phyloP scores from a whole-genome alignment of 208 protist species.

The Endotrypanum monterogeii region DNA sequence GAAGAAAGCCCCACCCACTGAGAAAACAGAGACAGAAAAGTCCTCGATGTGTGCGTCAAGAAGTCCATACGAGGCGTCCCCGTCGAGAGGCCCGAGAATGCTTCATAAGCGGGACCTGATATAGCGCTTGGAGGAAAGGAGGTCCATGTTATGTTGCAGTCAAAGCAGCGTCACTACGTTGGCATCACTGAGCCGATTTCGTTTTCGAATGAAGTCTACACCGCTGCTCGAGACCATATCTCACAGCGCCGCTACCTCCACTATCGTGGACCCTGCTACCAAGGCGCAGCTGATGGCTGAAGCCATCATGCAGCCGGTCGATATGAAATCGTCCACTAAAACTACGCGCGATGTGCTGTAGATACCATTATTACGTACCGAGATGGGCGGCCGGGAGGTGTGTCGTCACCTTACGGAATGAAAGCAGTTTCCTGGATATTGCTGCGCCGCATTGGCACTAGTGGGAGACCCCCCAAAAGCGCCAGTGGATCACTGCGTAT shows the following conservation, averaged over 20 bases:
- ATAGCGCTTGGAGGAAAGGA: slow-evolving; percentile 31
- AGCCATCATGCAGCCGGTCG: slow-evolving; percentile 65
- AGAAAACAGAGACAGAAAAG: too few relatives aligned
- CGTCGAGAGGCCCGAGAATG: too few relatives aligned
- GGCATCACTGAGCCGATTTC: slow-evolving; percentile 51
- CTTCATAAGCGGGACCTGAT: slow-evolving; percentile 10
- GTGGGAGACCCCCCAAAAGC: slow-evolving; percentile 67
- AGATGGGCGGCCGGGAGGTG: slow-evolving; percentile 30
- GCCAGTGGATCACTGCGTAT: slow-evolving; percentile 81
- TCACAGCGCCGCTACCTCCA: slow-evolving; percentile 77
- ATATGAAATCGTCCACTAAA: slow-evolving; percentile 91
- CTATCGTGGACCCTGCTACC: slow-evolving; percentile 57
- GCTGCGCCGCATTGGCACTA: slow-evolving; percentile 64
- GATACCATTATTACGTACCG: slow-evolving; percentile 69
- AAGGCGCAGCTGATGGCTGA: slow-evolving; percentile 69
- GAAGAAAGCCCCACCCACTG: not conserved
- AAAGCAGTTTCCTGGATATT: slow-evolving; percentile 39
- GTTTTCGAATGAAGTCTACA: slow-evolving; percentile 66
- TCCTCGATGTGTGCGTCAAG: too few relatives aligned
- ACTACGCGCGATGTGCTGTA: slow-evolving; percentile 59
- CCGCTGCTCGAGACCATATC: slow-evolving; percentile 65
- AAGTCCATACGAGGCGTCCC: too few relatives aligned
- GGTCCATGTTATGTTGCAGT: slow-evolving; percentile 45
- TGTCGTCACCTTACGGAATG: slow-evolving; percentile 42
- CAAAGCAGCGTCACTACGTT: slow-evolving; percentile 80